These are phyloP conservation scores for Oenanthe sinensis DNA, from an alignment of 129 eudicot genomes.

Conservation along the genomic window DNA sequence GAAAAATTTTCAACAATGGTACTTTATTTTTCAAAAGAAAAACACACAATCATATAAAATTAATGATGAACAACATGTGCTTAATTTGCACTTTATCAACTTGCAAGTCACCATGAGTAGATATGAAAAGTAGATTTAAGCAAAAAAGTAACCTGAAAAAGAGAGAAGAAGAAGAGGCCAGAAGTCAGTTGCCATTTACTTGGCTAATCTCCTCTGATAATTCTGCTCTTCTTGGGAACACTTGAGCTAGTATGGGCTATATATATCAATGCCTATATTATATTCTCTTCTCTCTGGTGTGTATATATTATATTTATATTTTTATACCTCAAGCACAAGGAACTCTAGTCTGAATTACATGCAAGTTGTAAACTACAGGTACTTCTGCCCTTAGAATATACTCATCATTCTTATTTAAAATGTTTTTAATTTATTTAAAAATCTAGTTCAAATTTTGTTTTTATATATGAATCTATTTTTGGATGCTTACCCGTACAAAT, in stretches of 20 bases:
- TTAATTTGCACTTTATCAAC: neutral
- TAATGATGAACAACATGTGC: neutral
- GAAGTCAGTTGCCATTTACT: conserved; percentile 45
- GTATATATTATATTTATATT: neutral
- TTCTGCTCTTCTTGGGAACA: conserved; percentile 2
- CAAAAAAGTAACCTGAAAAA: conserved; percentile 30
- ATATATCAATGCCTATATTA: neutral
- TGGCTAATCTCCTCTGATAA: neutral
- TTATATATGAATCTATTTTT: neutral
- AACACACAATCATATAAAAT: neutral
- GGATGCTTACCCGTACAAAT: neutral
- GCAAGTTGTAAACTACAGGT: neutral
- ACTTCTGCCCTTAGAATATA: neutral
- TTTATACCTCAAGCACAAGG: neutral
- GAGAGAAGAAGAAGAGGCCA: conserved; percentile 33
- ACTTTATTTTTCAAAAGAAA: neutral
- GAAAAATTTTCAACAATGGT: neutral
- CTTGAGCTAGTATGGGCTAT: neutral
- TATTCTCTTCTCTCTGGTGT: neutral
- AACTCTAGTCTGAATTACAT: neutral
- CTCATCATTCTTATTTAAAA: neutral
- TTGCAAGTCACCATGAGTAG: neutral
- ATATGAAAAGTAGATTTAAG: neutral
- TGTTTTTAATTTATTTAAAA: neutral
- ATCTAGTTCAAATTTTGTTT: neutral